A percentile compares a stretch with the other conserved stretches of the same genome.
phyloP scores from a whole-genome alignment of 176 grass and related monocot species.

The Triticum turgidum region DNA sequence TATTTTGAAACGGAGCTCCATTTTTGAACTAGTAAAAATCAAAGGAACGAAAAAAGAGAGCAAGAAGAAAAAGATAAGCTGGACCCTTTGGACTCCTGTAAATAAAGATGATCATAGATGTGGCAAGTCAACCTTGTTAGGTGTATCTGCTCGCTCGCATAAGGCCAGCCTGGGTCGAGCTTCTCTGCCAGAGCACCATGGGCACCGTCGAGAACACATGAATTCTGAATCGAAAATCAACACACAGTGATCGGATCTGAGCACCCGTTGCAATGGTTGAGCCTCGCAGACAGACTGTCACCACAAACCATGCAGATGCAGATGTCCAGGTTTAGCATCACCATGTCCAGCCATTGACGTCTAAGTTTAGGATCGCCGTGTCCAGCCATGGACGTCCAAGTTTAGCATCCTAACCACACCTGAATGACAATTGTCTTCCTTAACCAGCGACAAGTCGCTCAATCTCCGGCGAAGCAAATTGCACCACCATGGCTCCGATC shows the following conservation, averaged over 20 bases:
- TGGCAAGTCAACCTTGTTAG: too few species aligned
- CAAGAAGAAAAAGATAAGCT: not conserved
- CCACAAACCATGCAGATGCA: not conserved
- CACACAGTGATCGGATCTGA: not conserved
- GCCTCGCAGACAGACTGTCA: not conserved
- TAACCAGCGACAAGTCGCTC: not conserved
- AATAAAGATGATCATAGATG: not conserved
- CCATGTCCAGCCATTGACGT: not conserved
- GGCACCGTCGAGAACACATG: not conserved
- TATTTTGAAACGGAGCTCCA: not conserved
- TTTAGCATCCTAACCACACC: not conserved
- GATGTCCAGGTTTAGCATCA: not conserved
- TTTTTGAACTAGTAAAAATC: not conserved
- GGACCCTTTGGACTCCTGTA: not conserved
- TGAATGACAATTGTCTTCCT: not conserved
- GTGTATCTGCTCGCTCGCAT: too few species aligned
- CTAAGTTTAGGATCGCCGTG: slow-evolving; percentile 1
- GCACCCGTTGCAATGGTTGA: not conserved
- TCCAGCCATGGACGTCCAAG: not conserved
- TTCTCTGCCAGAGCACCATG: not conserved
- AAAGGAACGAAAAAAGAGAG: not conserved
- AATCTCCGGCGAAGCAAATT: not conserved
- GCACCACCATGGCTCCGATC: slow-evolving; percentile 11
- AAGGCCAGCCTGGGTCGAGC: not conserved
- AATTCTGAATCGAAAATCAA: not conserved